These are phyloP conservation scores for Glebionis coronaria DNA, from an alignment of 129 eudicot genomes.

Conservation along the genomic window DNA sequence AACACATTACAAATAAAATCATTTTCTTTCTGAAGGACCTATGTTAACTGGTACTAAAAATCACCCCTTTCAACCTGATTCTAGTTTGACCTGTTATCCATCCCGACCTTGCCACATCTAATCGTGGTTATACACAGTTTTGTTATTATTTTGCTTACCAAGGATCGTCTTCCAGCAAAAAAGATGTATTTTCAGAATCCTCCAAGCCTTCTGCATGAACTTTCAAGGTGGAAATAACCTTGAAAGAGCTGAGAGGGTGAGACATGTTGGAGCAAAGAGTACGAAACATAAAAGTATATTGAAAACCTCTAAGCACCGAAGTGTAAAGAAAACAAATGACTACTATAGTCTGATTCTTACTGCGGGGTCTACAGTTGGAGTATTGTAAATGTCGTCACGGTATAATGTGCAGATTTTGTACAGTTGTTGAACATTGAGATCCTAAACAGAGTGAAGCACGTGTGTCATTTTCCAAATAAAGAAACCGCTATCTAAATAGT, in stretches of 20 bases:
- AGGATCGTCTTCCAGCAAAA: slow-evolving; percentile 60
- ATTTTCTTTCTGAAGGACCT: no score
- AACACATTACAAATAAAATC: no score
- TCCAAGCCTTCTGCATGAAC: slow-evolving; percentile 29
- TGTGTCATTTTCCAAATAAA: slow-evolving; percentile 19
- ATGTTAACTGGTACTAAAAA: no score
- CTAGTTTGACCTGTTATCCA: no score
- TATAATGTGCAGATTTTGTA: slow-evolving; percentile 74
- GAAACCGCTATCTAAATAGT: not conserved
- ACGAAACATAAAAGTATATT: not conserved
- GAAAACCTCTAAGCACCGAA: not conserved
- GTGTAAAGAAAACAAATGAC: not conserved
- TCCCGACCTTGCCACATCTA: no score
- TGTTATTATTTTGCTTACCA: slow-evolving; percentile 31
- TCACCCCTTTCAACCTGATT: no score
- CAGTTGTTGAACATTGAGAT: slow-evolving; percentile 64
- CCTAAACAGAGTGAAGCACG: slow-evolving; percentile 40
- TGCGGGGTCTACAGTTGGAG: slow-evolving; percentile 47
- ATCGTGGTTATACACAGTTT: not conserved
- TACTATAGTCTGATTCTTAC: slow-evolving; percentile 36
- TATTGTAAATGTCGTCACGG: slow-evolving; percentile 53
- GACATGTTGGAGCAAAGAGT: slow-evolving; percentile 13
- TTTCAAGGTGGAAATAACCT: slow-evolving; percentile 53
- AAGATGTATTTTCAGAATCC: slow-evolving; percentile 42
- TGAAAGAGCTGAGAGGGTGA: slow-evolving; percentile 22